A percentile compares a stretch with the other conserved stretches of the same genome.
phyloP scores from a whole-genome alignment of 2,329 filamentous ascomycete genomes.

The Alternaria alternata region DNA sequence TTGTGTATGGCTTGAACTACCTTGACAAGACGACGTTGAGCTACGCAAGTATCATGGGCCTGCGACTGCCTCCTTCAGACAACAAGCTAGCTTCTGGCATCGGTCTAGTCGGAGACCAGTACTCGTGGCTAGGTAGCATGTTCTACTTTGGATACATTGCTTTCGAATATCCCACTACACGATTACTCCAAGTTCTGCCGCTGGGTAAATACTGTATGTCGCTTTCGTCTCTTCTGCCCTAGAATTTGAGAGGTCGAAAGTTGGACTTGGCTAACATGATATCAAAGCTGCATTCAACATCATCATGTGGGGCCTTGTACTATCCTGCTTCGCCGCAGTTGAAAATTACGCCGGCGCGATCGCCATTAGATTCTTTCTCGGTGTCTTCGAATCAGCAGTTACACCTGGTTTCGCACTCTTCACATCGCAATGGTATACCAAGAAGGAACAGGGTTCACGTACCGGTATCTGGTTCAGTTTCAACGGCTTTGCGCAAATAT shows the following conservation, averaged over 20 bases:
- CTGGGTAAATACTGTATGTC: constrained; percentile 67
- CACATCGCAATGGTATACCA: constrained; percentile 77
- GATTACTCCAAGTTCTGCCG: constrained; percentile 69
- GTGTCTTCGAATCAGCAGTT: constrained; percentile 72
- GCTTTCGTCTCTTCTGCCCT: background rate
- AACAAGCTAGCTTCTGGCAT: constrained; percentile 52
- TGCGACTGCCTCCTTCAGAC: constrained; percentile 47
- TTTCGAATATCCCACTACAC: constrained; percentile 73
- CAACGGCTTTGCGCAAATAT: constrained; percentile 69
- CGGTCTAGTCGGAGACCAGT: constrained; percentile 58
- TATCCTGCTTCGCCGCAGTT: constrained; percentile 70
- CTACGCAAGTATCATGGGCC: constrained; percentile 62
- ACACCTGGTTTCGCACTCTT: constrained; percentile 74
- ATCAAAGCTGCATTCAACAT: constrained; percentile 63
- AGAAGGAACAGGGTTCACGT: constrained; percentile 69
- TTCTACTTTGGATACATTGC: constrained; percentile 65
- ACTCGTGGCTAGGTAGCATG: constrained; percentile 60
- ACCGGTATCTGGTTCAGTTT: constrained; percentile 74
- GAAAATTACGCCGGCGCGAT: constrained; percentile 68
- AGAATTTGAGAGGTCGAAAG: background rate
- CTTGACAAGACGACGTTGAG: constrained; percentile 66
- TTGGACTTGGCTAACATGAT: constrained; percentile 5
- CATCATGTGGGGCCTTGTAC: constrained; percentile 68
- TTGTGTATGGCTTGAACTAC: constrained; percentile 67
- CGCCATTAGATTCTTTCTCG: constrained; percentile 72